These are phyloP conservation scores for Fusarium anthophilum DNA, from an alignment of 2,329 filamentous ascomycete species.

Conservation along the genomic window DNA sequence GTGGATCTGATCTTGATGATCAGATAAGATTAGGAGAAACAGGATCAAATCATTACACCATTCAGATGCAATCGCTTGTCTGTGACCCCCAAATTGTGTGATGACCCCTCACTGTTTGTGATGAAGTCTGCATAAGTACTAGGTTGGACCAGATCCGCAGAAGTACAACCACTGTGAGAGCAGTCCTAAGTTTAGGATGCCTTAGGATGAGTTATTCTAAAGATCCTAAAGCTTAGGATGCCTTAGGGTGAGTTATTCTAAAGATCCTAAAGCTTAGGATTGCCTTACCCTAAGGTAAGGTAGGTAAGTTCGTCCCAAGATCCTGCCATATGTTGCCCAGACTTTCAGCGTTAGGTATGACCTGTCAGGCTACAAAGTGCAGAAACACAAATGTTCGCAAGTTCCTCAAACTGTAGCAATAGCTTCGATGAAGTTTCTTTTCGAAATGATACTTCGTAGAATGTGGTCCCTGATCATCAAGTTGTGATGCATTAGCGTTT, in stretches of 20 bases:
- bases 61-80: not conserved
- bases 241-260: not conserved
- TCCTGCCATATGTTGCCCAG: too few species aligned
- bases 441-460: not conserved
- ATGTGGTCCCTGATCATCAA: not conserved
- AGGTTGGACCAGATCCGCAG: not conserved
- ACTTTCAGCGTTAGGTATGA: too few species aligned
- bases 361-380: too few species aligned
- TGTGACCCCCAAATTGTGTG: slow-evolving; percentile 2
- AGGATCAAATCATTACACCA: slow-evolving; percentile 7
- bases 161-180: not conserved
- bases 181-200: not conserved
- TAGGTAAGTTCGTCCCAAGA: too few species aligned
- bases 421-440: not conserved
- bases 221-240: not conserved
- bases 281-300: not conserved
- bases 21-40: slow-evolving; percentile 27
- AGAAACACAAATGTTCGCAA: too few species aligned
- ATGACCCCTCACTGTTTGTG: not conserved
- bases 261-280: not conserved
- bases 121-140: not conserved
- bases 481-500: slow-evolving; percentile 1
- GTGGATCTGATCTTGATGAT: slow-evolving; percentile 19
- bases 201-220: not conserved
- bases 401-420: too few species aligned